phyloP scores from a whole-genome alignment of 768 basidiomycete species.

The Mycena haematopus region DNA sequence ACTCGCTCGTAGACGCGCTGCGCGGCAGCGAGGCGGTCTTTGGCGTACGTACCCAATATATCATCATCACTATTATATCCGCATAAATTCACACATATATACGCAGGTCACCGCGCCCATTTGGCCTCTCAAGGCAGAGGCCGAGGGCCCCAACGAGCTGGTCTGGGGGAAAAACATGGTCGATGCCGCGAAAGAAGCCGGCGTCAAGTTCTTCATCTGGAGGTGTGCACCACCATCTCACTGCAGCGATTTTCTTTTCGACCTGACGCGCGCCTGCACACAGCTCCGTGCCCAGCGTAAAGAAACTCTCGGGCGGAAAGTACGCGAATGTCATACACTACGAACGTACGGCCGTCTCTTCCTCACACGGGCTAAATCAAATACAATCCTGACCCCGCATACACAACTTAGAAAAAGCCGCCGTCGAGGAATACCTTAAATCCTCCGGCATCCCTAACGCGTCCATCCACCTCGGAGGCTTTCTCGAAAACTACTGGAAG shows the following conservation, averaged over 20 bases:
- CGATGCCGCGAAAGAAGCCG: conserved; percentile 35
- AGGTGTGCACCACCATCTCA: background rate
- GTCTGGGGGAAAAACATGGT: conserved; percentile 33
- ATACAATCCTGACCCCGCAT: too few relatives aligned
- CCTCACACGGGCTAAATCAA: too few relatives aligned
- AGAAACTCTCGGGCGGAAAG: conserved; percentile 15
- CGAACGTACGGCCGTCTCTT: background rate
- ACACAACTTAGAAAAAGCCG: conserved; percentile 18
- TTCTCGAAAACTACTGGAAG: conserved; percentile 15
- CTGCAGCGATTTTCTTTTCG: too few relatives aligned
- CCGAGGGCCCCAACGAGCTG: conserved; percentile 17
- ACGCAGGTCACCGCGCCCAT: background rate
- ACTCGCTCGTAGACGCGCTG: conserved; percentile 35
- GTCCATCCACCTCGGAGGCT: conserved; percentile 13
- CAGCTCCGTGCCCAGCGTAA: conserved; percentile 8
- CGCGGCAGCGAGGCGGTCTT: conserved; percentile 40
- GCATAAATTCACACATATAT: background rate
- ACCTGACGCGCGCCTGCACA: background rate
- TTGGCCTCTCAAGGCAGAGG: background rate
- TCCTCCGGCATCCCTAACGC: conserved; percentile 24
- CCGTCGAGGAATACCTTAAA: conserved; percentile 31
- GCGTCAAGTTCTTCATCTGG: conserved; percentile 34
- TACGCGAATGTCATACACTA: conserved; percentile 4
- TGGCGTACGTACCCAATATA: conserved; percentile 30
- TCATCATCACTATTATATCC: too few relatives aligned